Percentiles rank a stretch among this genome's conserved stretches.
Evolutionary conservation across 805 yeast species (phyloP).

Genomic region (Candida oleophila): DNA sequence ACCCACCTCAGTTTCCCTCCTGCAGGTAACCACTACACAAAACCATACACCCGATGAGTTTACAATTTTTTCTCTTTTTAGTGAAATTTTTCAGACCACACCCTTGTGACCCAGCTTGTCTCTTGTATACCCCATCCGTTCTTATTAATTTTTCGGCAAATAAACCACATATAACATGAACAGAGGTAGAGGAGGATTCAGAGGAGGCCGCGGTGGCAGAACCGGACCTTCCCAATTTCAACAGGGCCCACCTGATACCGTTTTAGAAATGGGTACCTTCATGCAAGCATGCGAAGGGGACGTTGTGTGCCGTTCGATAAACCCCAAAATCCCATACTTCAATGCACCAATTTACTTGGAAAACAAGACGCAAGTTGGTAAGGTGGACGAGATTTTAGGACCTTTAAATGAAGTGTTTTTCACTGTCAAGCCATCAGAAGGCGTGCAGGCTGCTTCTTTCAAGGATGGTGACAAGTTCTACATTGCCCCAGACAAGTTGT

Average conservation of each 20-base stretch:
- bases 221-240: constrained; percentile 72
- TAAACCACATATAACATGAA: constrained; percentile 42
- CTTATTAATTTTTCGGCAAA: background rate
- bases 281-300: constrained; percentile 95
- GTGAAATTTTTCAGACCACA: constrained; percentile 1
- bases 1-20: too few species aligned
- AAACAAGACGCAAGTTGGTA: constrained; percentile 94
- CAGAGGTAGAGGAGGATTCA: constrained; percentile 44
- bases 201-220: constrained; percentile 73
- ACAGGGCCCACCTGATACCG: constrained; percentile 93
- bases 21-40: background rate
- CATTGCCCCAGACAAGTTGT: constrained; percentile 91
- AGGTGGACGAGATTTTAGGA: constrained; percentile 97
- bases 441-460: constrained; percentile 91
- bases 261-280: constrained; percentile 92
- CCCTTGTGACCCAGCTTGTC: background rate
- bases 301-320: constrained; percentile 92
- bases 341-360: constrained; percentile 98
- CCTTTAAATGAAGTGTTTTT: constrained; percentile 97
- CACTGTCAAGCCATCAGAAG: constrained; percentile 94
- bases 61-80: background rate
- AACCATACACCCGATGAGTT: constrained; percentile 1
- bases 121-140: background rate
- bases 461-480: constrained; percentile 94
- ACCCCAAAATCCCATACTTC: constrained; percentile 93